Base-by-base conservation (phyloP, 352 stramenopile species). In the Phytopythium sindhum region DNA sequence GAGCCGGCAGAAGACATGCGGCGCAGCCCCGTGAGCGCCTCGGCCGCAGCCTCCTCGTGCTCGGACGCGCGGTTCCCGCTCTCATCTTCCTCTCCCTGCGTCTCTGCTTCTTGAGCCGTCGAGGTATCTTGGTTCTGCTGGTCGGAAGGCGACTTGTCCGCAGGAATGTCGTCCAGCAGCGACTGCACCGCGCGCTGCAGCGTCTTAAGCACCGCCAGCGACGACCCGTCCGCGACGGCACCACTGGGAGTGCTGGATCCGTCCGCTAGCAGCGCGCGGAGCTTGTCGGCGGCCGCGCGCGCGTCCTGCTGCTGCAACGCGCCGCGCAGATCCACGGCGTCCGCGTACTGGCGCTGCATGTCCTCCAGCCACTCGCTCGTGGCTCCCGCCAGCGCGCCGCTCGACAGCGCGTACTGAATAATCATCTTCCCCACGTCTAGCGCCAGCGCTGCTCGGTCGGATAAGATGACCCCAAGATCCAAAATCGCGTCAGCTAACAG, bases 21-120 rank as follows among this genome's bases (percentile, higher is more conserved):
- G n/a, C 84, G 81, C 21, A 93, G 65, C 26, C 84, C 84, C 35
- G 84, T 93, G 41, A 93, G 78, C 57, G 84, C 84, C 62, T 93
- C 81, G 5, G 84, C 84, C 5, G 84, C 84, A 31, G 82, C 80
- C 37, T 77, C 77, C 60, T 93, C 84, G 65, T 90, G 81, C 61
- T 77, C 67, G 23, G 64, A 75, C 21, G 74, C 58, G 31, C 66
- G 68, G 4, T 58, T 52, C n/a, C 41, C 48, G 28, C 42, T 57
- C 28, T 70, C 77, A 19, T 33, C 23, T 53, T 26, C 47, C 10
- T 39, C 47, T 12, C 7, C 48, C 26, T 55, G 24, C 5, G 5
- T n/a, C 15, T 33, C 26, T 42, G 68, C 1, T 74, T 75, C 26
- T 74, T 67, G 17, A 59, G 53, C 4, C 60, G 50, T 33, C 23